Evolutionary conservation across 495 filamentous ascomycete species (phyloP).

Genomic region (Xeromyces bisporus): DNA sequence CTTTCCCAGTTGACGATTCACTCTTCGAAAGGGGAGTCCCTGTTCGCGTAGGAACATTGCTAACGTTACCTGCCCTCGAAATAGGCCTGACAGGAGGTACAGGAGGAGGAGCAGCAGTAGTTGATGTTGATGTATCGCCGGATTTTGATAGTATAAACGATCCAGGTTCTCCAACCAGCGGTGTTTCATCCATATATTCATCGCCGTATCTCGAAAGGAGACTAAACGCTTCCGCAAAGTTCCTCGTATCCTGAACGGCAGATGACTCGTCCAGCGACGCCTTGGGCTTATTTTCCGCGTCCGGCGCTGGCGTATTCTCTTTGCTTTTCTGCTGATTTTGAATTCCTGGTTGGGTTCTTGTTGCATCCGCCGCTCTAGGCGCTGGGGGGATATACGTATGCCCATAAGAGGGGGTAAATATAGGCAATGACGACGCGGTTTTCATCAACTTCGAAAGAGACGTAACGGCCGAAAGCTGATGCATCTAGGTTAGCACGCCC

Average conservation of each 20-base stretch:
- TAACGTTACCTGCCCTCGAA: not conserved
- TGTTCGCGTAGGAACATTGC: not conserved
- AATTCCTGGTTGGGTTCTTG: constrained; percentile 14
- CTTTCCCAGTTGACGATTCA: constrained; percentile 11
- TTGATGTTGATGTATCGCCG: constrained; percentile 9
- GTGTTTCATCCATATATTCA: constrained; percentile 87
- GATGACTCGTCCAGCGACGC: constrained; percentile 21
- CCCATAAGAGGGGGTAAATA: constrained; percentile 56
- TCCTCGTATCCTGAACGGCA: constrained; percentile 30
- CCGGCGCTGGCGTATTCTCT: constrained; percentile 45
- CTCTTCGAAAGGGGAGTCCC: constrained; percentile 2
- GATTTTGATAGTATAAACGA: constrained; percentile 56
- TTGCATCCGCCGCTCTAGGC: constrained; percentile 21
- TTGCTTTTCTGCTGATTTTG: constrained; percentile 33
- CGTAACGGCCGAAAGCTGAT: constrained; percentile 42
- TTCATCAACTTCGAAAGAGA: constrained; percentile 53
- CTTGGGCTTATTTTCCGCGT: constrained; percentile 22
- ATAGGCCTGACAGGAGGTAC: constrained; percentile 5
- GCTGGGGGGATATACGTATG: constrained; percentile 50
- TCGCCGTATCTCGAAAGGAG: constrained; percentile 47
- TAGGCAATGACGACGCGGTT: constrained; percentile 42
- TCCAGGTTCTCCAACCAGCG: constrained; percentile 69
- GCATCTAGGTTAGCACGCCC: no score
- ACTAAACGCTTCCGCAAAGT: constrained; percentile 49
- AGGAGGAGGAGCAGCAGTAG: constrained; percentile 1